Percentiles rank a stretch among this genome's conserved stretches.
These are phyloP conservation scores for Pseudogymnoascus sp. DNA, from an alignment of 2,329 filamentous ascomycete species.

Conservation along the genomic window DNA sequence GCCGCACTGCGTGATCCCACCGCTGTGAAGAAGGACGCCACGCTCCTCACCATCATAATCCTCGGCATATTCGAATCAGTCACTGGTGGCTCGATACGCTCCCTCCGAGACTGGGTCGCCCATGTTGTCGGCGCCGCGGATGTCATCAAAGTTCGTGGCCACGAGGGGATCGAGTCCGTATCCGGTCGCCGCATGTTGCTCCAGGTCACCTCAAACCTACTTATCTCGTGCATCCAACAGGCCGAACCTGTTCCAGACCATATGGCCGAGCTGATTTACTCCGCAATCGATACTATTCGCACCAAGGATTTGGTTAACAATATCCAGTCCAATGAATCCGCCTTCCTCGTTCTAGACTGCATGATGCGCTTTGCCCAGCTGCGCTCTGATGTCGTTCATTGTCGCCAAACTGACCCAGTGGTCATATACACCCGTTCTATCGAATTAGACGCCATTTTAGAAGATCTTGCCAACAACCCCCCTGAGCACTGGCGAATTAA, in stretches of 20 bases:
- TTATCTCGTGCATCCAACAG: conserved; percentile 45
- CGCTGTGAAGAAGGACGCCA: conserved; percentile 41
- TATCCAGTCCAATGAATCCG: conserved; percentile 25
- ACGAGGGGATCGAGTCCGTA: conserved; percentile 38
- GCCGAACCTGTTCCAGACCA: conserved; percentile 41
- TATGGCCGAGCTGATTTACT: conserved; percentile 41
- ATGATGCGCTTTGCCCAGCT: conserved; percentile 36
- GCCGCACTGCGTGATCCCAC: conserved; percentile 39
- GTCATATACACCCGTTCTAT: conserved; percentile 19
- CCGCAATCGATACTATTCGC: conserved; percentile 42
- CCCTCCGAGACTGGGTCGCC: conserved; percentile 44
- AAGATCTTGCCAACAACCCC: conserved; percentile 12
- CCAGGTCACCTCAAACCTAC: conserved; percentile 44
- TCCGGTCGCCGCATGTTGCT: conserved; percentile 45
- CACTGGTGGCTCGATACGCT: conserved; percentile 39
- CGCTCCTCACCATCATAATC: conserved; percentile 46
- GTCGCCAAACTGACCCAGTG: conserved; percentile 10
- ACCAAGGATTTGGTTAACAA: conserved; percentile 41
- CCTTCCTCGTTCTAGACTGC: background rate
- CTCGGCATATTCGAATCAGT: conserved; percentile 49
- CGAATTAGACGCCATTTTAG: conserved; percentile 20
- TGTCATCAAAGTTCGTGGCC: conserved; percentile 43
- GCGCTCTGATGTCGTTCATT: conserved; percentile 33
- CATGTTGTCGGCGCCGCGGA: conserved; percentile 46
- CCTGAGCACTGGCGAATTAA: conserved; percentile 20